Base-by-base conservation (phyloP, 352 stramenopile genomes). In the Phytophthora sp. region DNA sequence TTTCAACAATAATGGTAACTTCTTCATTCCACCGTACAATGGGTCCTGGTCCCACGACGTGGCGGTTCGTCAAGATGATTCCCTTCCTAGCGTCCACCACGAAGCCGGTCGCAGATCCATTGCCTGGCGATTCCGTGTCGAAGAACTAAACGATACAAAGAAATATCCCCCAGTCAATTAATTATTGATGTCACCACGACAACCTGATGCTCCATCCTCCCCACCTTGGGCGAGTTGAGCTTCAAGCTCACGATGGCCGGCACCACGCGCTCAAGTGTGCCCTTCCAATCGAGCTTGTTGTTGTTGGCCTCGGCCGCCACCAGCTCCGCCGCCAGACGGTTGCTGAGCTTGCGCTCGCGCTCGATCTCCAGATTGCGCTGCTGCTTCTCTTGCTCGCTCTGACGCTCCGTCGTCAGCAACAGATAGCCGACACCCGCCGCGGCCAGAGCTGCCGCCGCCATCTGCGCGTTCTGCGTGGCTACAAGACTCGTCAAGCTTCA, bases 1-100 rank as follows among this genome's bases (percentile, higher is more conserved):
- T 8, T 24, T 13, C 18, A 45, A 30, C 21, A 69, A 18, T 21
- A 52, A 45, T 15, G 20, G 29, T 24, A 45, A 13, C 27, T 5
- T 9, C 46, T 9, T 35, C 12, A 16, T 27, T 45, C 21, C 21
- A 63, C 57, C 84, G 31, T 84, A 95, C 87, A 70, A 94, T 92
- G 1, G 86, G 88, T 24, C 88, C 88, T 13, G 89, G 83, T 4
- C 88, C 88, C 13, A 98, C 86, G 12, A 98, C 93, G 57, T 98
- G 93, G 21, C 93, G 89, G 54, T 98, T 98, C 16, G 92, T 98
- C 41, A 98, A 61, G 57, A 98, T 97, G 63, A 98, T 95, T 7
- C 93, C 92, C 52, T 82, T 86, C 71, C 96, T 83, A 1, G 88
- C 87, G 57, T 98, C 92, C 16, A 98, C 93, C 12, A 98, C 90